Conservation (phyloP, 2,329 filamentous ascomycete species). For the Arachnopeziza araneosa region DNA sequence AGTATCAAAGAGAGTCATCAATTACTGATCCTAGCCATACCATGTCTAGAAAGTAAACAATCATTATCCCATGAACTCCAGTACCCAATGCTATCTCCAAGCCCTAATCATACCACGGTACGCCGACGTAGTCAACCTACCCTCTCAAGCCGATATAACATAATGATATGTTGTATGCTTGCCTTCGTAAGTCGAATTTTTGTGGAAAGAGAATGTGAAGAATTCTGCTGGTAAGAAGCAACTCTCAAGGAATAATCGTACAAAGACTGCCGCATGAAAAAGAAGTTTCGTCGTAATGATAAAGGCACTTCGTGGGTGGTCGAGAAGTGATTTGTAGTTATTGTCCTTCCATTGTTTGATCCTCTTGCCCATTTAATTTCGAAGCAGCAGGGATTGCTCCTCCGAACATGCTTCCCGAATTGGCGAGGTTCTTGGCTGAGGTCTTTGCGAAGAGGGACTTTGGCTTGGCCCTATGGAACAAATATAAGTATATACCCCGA, state of each 20-base stretch:
- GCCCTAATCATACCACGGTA: conserved; percentile 5
- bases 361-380: conserved; percentile 8
- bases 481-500: not conserved
- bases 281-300: not conserved
- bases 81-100: conserved; percentile 19
- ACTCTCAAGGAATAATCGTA: conserved; percentile 9
- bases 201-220: not conserved
- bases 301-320: not conserved
- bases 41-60: not conserved
- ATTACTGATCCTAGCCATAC: not conserved
- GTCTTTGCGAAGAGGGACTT: conserved; percentile 64
- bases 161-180: not conserved
- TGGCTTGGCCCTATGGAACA: conserved; percentile 50
- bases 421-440: conserved; percentile 54
- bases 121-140: not conserved
- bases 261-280: conserved; percentile 4
- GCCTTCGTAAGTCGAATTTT: not conserved
- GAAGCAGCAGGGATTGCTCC: conserved; percentile 10
- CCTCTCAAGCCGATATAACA: not conserved
- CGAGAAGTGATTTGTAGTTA: not conserved
- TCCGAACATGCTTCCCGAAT: conserved; percentile 23
- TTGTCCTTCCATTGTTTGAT: conserved; percentile 13
- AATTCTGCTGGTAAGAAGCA: not conserved
- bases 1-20: not conserved
- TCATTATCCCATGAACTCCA: conserved; percentile 14